These are phyloP conservation scores for Wickerhamomyces silvicola DNA, from an alignment of 805 yeast species.

Conservation along the genomic window DNA sequence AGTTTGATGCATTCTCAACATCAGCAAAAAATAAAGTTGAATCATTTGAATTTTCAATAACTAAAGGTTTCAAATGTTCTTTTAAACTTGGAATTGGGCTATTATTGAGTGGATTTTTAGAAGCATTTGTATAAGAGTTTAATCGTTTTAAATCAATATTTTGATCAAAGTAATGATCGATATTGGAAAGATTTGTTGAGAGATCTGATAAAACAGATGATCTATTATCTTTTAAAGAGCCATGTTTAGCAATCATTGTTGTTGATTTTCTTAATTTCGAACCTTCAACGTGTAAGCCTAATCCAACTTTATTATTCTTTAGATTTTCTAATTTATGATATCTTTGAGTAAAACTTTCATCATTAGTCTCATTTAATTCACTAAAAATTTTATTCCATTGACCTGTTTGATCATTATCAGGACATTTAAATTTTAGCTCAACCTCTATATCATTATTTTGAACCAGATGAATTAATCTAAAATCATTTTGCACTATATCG, in stretches of 20 bases:
- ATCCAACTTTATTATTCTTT: constrained; percentile 13
- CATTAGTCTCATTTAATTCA: constrained; percentile 4
- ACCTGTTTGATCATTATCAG: constrained; percentile 17
- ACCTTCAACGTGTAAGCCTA: constrained; percentile 12
- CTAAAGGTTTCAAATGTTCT: too few relatives aligned
- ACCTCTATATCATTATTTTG: constrained; percentile 2
- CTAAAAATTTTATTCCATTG: constrained; percentile 15
- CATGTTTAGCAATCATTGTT: constrained; percentile 13
- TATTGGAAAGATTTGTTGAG: constrained; percentile 6
- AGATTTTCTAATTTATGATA: constrained; percentile 7
- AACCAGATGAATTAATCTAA: background rate
- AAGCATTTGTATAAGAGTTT: constrained; percentile 7
- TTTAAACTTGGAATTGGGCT: too few relatives aligned
- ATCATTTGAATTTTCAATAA: too few relatives aligned
- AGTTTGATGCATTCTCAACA: background rate
- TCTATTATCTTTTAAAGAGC: constrained; percentile 9
- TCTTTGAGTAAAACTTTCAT: constrained; percentile 2
- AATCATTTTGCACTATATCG: constrained; percentile 9
- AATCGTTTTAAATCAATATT: constrained; percentile 6
- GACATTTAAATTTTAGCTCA: constrained; percentile 15
- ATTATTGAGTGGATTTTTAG: too few relatives aligned
- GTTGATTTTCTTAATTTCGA: constrained; percentile 12
- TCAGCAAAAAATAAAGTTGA: constrained; percentile 1
- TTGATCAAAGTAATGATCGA: constrained; percentile 3
- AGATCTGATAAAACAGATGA: constrained; percentile 6